Evolutionary conservation across 164 flowering plant genomes (phyloP).

Genomic region (Aristolochia contorta): DNA sequence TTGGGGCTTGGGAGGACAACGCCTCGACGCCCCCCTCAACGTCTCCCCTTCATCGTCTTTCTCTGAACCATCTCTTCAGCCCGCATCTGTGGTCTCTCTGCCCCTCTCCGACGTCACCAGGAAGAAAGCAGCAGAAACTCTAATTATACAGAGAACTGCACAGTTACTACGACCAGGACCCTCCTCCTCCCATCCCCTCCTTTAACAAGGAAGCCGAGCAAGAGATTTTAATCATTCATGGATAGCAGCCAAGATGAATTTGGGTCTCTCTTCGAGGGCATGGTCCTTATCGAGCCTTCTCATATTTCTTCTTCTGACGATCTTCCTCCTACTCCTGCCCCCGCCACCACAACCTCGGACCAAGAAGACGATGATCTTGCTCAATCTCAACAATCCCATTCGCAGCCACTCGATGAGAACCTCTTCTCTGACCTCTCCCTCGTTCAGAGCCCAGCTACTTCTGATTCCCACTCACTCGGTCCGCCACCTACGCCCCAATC

Average conservation of each 20-base stretch:
- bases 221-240: background rate
- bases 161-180: too few relatives aligned
- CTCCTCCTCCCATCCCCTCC: too few relatives aligned
- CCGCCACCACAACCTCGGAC: background rate
- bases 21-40: too few relatives aligned
- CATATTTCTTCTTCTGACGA: background rate
- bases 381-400: slow-evolving; percentile 12
- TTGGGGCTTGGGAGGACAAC: too few relatives aligned
- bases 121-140: too few relatives aligned
- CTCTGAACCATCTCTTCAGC: too few relatives aligned
- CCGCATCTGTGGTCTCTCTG: too few relatives aligned
- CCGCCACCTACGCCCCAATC: background rate
- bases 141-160: too few relatives aligned
- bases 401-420: slow-evolving; percentile 55
- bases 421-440: slow-evolving; percentile 73
- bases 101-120: too few relatives aligned
- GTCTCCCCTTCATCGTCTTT: too few relatives aligned
- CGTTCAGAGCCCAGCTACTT: background rate
- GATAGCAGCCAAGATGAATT: slow-evolving; percentile 25
- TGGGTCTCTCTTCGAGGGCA: slow-evolving; percentile 72
- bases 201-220: background rate
- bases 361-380: background rate
- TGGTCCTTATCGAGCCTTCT: slow-evolving; percentile 48
- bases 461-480: background rate
- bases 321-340: slow-evolving; percentile 2